Percentiles rank a stretch among this genome's conserved stretches.
Evolutionary conservation across 2,329 filamentous ascomycete genomes (phyloP).

Genomic region (Metarhizium robertsii): DNA sequence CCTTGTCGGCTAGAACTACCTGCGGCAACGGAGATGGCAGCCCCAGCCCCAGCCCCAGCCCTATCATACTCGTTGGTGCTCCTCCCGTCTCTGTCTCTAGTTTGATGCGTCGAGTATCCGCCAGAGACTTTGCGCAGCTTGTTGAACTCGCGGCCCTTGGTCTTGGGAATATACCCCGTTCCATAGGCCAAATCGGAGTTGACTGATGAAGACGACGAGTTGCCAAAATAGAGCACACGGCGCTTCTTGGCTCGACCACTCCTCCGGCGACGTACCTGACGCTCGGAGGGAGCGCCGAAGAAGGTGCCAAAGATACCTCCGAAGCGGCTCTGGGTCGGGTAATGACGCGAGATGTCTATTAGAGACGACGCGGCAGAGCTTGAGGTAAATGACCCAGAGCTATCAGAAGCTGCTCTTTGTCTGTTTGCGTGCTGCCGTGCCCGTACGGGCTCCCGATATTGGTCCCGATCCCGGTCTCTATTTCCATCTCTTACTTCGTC

Average conservation of each 20-base stretch:
- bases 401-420: constrained; percentile 18
- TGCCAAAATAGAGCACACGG: constrained; percentile 48
- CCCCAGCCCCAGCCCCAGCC: neutral
- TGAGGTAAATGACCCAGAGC: constrained; percentile 28
- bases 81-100: neutral
- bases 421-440: constrained; percentile 7
- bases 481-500: neutral
- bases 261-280: constrained; percentile 29
- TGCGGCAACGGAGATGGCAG: neutral
- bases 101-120: neutral
- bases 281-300: constrained; percentile 52
- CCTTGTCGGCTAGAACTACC: constrained; percentile 1
- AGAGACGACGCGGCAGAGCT: constrained; percentile 50
- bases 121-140: constrained; percentile 3
- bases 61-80: neutral
- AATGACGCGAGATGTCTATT: constrained; percentile 55
- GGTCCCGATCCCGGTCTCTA: neutral
- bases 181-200: constrained; percentile 63
- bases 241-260: constrained; percentile 36
- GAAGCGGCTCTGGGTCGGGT: constrained; percentile 34
- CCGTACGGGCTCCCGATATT: constrained; percentile 7
- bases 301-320: constrained; percentile 53
- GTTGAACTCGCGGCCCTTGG: constrained; percentile 18
- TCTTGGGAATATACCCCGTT: constrained; percentile 42
- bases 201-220: constrained; percentile 58